Base-by-base conservation (phyloP, 2,329 filamentous ascomycete species). In the Magnaporthales sp. region DNA sequence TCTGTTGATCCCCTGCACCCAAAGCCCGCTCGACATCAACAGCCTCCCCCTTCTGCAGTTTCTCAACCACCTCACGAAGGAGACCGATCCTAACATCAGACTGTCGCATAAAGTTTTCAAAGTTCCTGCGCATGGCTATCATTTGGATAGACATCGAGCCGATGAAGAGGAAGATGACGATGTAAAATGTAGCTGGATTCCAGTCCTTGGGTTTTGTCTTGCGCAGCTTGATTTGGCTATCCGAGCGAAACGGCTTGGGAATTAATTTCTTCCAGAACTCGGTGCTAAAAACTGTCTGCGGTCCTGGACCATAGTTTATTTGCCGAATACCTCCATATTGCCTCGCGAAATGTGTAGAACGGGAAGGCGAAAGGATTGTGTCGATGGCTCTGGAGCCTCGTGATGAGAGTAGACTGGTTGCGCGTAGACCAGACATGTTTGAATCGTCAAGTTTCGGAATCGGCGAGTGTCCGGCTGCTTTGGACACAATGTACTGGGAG, bases 131-230 rank as follows among this genome's bases (percentile, higher is more conserved):
- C 72, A 98, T 76, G 46, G 88, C 84, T 73, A 99, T 89, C 83
- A 95, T 91, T 73, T 97, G 91, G 72, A 99, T 97, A 15, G 94
- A 91, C 83, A 97, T 96, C 69, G 92, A 97, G 4, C 96, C 96
- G 70, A 98, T 94, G 69, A 98, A 84, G 56, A 93, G 81, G 73
- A 93, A 93, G 69, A 94, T 91, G 72, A 89, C 81, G 71, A 94
- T 91, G 76, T 89, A 95, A 73, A 92, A 94, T 0, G 89, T 93
- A 24, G 90, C 90, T 2, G 91, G 91, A 71, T 94, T 94, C 88
- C 89, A 91, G 71, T 87, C 85, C 73, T 86, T 89, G 19, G 83
- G 79, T 70, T 83, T 85, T 27, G 76, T 72, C 38, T 79, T 77
- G 66, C 72, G 76, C 65, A 77, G 72, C 61, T 72, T 74, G 65